Evolutionary conservation across 768 basidiomycete species (phyloP).

Genomic region (Termitomyces sp.): DNA sequence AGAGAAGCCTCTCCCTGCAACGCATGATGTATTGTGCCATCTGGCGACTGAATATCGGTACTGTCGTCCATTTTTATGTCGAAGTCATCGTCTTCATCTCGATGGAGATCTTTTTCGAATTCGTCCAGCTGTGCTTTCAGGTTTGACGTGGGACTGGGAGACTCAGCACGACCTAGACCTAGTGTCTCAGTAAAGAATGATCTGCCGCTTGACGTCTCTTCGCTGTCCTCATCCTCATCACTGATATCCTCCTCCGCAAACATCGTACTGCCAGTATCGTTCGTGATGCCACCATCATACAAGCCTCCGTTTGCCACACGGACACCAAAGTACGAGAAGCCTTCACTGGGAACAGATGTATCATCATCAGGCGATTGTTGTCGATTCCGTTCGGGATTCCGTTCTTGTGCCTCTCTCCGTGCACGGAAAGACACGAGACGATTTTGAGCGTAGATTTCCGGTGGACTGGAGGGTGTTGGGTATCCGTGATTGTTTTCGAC

Average conservation of each 20-base stretch:
- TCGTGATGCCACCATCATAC: slow-evolving; percentile 46
- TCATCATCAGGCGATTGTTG: slow-evolving; percentile 27
- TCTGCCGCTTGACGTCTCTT: slow-evolving; percentile 16
- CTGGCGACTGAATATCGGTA: slow-evolving; percentile 17
- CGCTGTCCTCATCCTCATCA: slow-evolving; percentile 48
- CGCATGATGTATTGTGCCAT: slow-evolving; percentile 13
- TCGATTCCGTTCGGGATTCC: slow-evolving; percentile 24
- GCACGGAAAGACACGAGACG: slow-evolving; percentile 61
- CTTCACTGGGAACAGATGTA: slow-evolving; percentile 23
- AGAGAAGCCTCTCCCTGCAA: slow-evolving; percentile 41
- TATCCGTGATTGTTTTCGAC: slow-evolving; percentile 74
- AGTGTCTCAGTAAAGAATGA: slow-evolving; percentile 48
- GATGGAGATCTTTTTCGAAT: slow-evolving; percentile 47
- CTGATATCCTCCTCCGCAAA: slow-evolving; percentile 56
- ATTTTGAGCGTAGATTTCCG: slow-evolving; percentile 68
- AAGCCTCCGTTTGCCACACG: slow-evolving; percentile 49
- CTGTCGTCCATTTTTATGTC: slow-evolving; percentile 25
- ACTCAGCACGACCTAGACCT: slow-evolving; percentile 35
- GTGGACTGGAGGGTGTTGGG: slow-evolving; percentile 66
- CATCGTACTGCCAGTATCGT: slow-evolving; percentile 48
- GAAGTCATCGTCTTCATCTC: slow-evolving; percentile 34
- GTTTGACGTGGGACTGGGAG: slow-evolving; percentile 47
- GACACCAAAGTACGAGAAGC: slow-evolving; percentile 43
- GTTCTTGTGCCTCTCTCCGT: slow-evolving; percentile 50
- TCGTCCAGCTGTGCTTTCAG: slow-evolving; percentile 47